These are phyloP conservation scores for Paecilomyces formosus DNA, from an alignment of 2,329 filamentous ascomycete species.

Conservation along the genomic window DNA sequence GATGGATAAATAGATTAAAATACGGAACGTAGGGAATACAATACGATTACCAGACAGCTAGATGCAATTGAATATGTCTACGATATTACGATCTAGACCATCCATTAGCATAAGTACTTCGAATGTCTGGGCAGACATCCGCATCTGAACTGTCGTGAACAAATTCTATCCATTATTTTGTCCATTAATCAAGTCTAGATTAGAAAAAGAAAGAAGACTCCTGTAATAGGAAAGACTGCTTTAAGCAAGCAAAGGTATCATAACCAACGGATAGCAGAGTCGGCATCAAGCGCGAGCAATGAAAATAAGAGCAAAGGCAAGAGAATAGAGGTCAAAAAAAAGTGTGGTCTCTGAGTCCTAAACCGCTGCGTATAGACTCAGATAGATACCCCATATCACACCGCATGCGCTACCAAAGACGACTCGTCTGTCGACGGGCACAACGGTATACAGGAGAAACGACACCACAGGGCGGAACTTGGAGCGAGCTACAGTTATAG, in stretches of 20 bases:
- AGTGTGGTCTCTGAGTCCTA: too few relatives aligned
- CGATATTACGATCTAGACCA: not conserved
- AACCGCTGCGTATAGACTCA: slow-evolving; percentile 54
- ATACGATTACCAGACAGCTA: too few relatives aligned
- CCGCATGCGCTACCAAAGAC: slow-evolving; percentile 66
- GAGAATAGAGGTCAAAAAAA: too few relatives aligned
- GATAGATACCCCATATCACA: slow-evolving; percentile 66
- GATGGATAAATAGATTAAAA: not conserved
- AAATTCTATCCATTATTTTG: not conserved
- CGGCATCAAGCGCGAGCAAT: not conserved
- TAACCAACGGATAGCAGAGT: not conserved
- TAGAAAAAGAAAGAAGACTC: not conserved
- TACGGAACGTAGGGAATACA: too few relatives aligned
- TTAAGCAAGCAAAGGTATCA: not conserved
- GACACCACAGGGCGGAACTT: slow-evolving; percentile 67
- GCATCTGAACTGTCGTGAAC: not conserved
- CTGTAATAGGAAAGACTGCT: not conserved
- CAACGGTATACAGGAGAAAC: slow-evolving; percentile 61
- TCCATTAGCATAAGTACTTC: not conserved
- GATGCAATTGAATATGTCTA: not conserved
- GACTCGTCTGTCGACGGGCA: slow-evolving; percentile 64
- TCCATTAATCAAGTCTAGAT: not conserved
- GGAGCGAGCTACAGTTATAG: slow-evolving; percentile 61
- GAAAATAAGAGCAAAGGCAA: not conserved
- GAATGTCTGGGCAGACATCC: not conserved